Conservation (phyloP, 2,329 filamentous ascomycete species). For the Fusarium albosuccineum region DNA sequence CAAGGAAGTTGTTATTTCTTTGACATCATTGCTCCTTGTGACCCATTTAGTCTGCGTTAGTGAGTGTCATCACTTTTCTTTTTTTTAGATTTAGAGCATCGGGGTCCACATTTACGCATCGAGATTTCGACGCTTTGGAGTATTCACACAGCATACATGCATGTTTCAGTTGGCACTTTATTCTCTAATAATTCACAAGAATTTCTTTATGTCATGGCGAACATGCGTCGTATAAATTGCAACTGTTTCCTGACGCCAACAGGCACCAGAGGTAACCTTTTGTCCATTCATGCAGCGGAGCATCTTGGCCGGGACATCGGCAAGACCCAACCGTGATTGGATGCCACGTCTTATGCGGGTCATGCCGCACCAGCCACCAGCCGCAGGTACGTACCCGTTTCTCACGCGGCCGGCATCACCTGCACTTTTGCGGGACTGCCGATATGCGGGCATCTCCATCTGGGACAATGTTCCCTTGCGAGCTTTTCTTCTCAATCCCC, state of each 20-base stretch:
- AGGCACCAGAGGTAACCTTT: neutral
- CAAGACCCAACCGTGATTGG: conserved; percentile 7
- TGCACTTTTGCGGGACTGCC: conserved; percentile 22
- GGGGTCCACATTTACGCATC: too few relatives aligned
- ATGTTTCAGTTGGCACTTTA: too few relatives aligned
- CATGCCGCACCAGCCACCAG: neutral
- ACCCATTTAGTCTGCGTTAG: too few relatives aligned
- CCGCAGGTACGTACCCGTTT: conserved; percentile 2
- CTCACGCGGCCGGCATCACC: conserved; percentile 35
- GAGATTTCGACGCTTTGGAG: too few relatives aligned
- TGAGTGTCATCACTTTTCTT: too few relatives aligned
- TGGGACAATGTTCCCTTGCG: neutral
- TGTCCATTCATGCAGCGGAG: conserved; percentile 13
- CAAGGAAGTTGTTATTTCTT: too few relatives aligned
- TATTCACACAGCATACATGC: too few relatives aligned
- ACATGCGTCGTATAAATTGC: too few relatives aligned
- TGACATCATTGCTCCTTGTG: too few relatives aligned
- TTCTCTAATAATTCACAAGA: neutral
- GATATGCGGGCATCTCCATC: conserved; percentile 13
- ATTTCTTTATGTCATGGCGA: too few relatives aligned
- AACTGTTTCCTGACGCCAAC: too few relatives aligned
- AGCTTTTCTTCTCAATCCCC: conserved; percentile 3
- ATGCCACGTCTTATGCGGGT: neutral
- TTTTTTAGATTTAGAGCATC: too few relatives aligned
- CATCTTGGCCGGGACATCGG: neutral